A percentile compares a stretch with the other conserved stretches of the same genome.
Evolutionary conservation across 345 rosid species (phyloP).

Genomic region (Salix brachista): DNA sequence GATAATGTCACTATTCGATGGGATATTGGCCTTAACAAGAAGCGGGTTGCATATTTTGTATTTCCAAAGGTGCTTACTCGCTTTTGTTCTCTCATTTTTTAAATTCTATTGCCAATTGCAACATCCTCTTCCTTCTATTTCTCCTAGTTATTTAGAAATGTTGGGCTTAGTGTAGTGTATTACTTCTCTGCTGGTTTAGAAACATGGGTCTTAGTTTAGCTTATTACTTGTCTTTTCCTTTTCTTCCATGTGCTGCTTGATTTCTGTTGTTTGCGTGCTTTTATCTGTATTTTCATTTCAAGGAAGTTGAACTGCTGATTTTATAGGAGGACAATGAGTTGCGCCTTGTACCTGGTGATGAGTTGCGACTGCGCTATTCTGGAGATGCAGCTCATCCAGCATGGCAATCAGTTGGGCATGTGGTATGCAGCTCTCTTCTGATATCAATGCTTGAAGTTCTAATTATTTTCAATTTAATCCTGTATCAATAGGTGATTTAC

Average conservation of each 20-base stretch:
- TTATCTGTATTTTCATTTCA: conserved; percentile 10
- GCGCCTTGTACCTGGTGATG: conserved; percentile 97
- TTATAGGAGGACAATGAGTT: conserved; percentile 93
- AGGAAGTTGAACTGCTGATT: conserved; percentile 21
- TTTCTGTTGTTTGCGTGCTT: neutral
- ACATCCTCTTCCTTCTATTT: neutral
- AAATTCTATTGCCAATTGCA: neutral
- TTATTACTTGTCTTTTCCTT: neutral
- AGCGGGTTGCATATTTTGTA: conserved; percentile 87
- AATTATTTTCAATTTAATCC: neutral
- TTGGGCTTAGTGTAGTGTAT: neutral
- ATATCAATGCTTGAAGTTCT: neutral
- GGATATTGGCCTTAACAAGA: conserved; percentile 98
- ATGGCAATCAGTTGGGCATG: conserved; percentile 99
- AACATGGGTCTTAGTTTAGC: neutral
- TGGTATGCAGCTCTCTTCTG: conserved; percentile 48
- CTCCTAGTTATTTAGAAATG: neutral
- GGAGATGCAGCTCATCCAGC: conserved; percentile 98
- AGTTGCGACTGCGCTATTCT: conserved; percentile 85
- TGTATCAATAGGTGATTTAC: neutral
- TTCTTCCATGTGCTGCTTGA: neutral
- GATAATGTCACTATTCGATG: conserved; percentile 92
- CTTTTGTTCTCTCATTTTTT: neutral
- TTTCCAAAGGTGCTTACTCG: conserved; percentile 75
- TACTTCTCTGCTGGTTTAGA: neutral